Evolutionary conservation across 2,329 filamentous ascomycete species (phyloP).

Genomic region (Coniochaeta sp.): DNA sequence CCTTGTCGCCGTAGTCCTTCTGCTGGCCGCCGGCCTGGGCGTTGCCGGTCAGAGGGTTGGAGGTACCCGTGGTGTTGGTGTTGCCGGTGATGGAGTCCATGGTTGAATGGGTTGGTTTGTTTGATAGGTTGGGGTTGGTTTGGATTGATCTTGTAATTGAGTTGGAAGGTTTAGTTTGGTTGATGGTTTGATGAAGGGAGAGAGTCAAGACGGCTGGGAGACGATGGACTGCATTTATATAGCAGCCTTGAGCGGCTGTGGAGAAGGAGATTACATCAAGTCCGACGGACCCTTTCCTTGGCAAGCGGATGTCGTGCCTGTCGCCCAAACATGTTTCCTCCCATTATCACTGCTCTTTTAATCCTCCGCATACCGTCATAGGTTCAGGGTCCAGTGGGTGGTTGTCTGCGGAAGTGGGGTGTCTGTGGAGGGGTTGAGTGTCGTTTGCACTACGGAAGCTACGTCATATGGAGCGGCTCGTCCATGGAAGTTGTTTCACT

Average conservation of each 20-base stretch:
- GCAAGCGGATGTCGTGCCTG: neutral
- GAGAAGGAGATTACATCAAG: constrained; percentile 1
- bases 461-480: neutral
- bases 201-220: neutral
- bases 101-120: neutral
- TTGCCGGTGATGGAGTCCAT: neutral
- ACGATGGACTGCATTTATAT: neutral
- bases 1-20: constrained; percentile 18
- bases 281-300: neutral
- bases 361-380: neutral
- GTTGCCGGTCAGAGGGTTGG: neutral
- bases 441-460: neutral
- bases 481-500: neutral
- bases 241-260: neutral
- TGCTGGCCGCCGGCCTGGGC: constrained; percentile 3
- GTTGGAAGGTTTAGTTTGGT: neutral
- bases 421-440: neutral
- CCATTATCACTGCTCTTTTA: neutral
- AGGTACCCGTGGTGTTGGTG: neutral
- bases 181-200: neutral
- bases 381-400: neutral
- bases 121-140: too few relatives aligned
- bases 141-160: neutral
- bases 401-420: neutral
- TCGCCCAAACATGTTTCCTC: neutral